Conservation (phyloP, 106 monocot species). For the Narthecium ossifragum region DNA sequence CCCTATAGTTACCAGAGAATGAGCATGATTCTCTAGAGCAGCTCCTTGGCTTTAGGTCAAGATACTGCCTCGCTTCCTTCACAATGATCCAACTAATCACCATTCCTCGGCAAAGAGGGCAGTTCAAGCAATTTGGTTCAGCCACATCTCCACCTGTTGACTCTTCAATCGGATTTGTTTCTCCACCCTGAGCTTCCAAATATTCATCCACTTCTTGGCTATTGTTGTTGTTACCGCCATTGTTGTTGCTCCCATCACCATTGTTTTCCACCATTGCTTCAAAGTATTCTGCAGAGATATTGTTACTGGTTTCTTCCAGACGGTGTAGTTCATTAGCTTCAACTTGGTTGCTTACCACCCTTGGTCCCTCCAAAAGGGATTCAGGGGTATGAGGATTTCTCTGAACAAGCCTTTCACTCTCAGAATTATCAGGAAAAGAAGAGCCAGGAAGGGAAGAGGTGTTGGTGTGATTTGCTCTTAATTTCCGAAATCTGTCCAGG, state of each 20-base stretch:
- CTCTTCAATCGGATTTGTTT: constrained; percentile 12
- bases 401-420: neutral
- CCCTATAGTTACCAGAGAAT: constrained; percentile 66
- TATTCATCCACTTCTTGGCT: constrained; percentile 8
- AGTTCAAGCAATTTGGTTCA: constrained; percentile 32
- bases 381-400: neutral
- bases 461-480: constrained; percentile 3
- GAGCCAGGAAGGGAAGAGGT: constrained; percentile 5
- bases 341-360: constrained; percentile 7
- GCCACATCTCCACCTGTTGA: constrained; percentile 1
- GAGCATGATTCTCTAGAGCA: constrained; percentile 74
- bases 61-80: constrained; percentile 61
- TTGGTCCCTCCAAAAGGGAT: neutral
- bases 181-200: constrained; percentile 12
- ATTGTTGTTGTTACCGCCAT: too few relatives aligned
- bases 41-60: constrained; percentile 52
- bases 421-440: constrained; percentile 2
- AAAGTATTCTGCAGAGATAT: neutral
- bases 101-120: constrained; percentile 76
- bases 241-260: too few relatives aligned
- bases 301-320: constrained; percentile 14
- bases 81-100: constrained; percentile 55
- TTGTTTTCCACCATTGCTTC: constrained; percentile 18
- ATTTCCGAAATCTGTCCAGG: constrained; percentile 57
- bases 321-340: constrained; percentile 3